A percentile compares a stretch with the other conserved stretches of the same genome.
These are phyloP conservation scores for Vanrija pseudolonga DNA, from an alignment of 1,284 basidiomycete genomes.

Conservation along the genomic window DNA sequence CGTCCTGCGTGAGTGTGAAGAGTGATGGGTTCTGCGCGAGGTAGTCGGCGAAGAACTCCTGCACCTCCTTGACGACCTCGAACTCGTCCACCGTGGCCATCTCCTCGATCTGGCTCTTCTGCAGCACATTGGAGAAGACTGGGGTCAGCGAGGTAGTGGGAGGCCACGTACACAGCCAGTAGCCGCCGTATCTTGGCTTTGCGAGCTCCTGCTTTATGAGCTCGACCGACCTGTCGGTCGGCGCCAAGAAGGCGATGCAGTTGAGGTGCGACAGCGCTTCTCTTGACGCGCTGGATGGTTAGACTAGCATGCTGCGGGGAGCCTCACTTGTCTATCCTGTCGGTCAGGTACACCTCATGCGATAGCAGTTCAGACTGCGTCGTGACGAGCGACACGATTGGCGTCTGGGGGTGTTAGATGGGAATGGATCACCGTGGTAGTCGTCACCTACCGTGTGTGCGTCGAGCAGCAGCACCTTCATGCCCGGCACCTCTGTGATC, in stretches of 20 bases:
- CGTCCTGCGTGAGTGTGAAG: conserved; percentile 76
- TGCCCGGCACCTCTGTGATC: conserved; percentile 76
- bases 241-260: conserved; percentile 89
- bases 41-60: conserved; percentile 98
- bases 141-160: conserved; percentile 13
- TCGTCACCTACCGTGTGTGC: conserved; percentile 74
- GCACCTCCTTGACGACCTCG: conserved; percentile 93
- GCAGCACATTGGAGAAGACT: conserved; percentile 95
- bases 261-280: conserved; percentile 93
- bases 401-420: conserved; percentile 61
- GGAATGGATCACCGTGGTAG: conserved; percentile 2
- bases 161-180: conserved; percentile 87
- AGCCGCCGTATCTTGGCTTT: conserved; percentile 91
- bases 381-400: conserved; percentile 89
- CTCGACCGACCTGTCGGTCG: conserved; percentile 72
- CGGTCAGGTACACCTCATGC: conserved; percentile 96
- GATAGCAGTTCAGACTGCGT: conserved; percentile 93
- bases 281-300: conserved; percentile 56
- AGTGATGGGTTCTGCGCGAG: conserved; percentile 78
- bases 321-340: conserved; percentile 80
- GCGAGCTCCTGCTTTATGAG: conserved; percentile 78
- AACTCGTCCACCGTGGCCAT: conserved; percentile 93
- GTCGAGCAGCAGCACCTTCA: conserved; percentile 98
- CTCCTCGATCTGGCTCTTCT: conserved; percentile 85
- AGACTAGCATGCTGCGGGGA: neutral